A percentile compares a stretch with the other conserved stretches of the same genome.
Conservation (phyloP, 2,329 filamentous ascomycete species). For the Fusarium tricinctum region DNA sequence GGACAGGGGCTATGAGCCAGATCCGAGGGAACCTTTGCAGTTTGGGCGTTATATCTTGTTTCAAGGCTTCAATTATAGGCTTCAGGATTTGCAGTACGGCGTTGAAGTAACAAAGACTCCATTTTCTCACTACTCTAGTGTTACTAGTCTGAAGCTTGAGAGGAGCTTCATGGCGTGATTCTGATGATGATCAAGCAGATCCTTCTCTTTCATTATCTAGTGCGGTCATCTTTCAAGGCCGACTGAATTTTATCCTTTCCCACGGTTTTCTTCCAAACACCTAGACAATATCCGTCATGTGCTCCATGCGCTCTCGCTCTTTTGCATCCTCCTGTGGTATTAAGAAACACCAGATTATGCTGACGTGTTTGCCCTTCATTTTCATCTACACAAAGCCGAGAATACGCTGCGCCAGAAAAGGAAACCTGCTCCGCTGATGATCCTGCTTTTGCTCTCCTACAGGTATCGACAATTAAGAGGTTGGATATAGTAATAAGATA, state of each 20-base stretch:
- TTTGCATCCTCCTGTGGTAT: constrained; percentile 8
- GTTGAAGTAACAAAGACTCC: constrained; percentile 26
- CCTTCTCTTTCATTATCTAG: constrained; percentile 40
- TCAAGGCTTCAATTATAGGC: constrained; percentile 41
- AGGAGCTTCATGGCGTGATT: constrained; percentile 45
- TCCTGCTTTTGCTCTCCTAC: constrained; percentile 35
- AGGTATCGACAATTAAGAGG: constrained; percentile 34
- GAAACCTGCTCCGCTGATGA: constrained; percentile 24
- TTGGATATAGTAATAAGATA: constrained; percentile 36
- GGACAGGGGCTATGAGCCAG: constrained; percentile 34
- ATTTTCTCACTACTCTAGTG: constrained; percentile 29
- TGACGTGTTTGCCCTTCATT: constrained; percentile 26
- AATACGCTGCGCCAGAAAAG: constrained; percentile 40
- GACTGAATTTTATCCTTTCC: constrained; percentile 28
- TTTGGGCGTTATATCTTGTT: constrained; percentile 34
- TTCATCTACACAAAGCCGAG: constrained; percentile 40
- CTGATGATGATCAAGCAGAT: constrained; percentile 42
- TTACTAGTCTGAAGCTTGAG: constrained; percentile 29
- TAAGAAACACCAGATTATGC: constrained; percentile 20
- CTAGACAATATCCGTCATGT: constrained; percentile 11
- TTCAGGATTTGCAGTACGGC: constrained; percentile 6
- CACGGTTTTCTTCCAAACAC: constrained; percentile 11
- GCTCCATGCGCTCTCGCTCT: constrained; percentile 9
- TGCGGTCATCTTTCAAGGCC: constrained; percentile 29
- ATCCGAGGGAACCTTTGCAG: constrained; percentile 41